phyloP scores from a whole-genome alignment of 176 grass and related monocot species.

The Rhipidocladum racemiflorum region DNA sequence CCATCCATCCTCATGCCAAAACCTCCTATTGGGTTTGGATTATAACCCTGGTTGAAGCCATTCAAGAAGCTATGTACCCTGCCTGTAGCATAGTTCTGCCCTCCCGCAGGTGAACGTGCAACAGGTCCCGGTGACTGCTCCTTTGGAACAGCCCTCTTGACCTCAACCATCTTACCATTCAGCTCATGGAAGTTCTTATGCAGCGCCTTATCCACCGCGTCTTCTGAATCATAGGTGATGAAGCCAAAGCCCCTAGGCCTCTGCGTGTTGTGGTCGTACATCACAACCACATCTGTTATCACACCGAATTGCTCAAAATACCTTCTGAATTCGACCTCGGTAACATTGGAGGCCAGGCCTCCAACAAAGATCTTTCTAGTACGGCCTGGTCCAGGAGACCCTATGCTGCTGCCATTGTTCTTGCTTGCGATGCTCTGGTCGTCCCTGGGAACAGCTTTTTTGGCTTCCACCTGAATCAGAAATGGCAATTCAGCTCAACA shows the following conservation, averaged over 20 bases:
- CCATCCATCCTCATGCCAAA: slow-evolving; percentile 84
- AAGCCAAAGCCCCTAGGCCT: slow-evolving; percentile 94
- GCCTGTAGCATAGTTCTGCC: slow-evolving; percentile 58
- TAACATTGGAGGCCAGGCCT: slow-evolving; percentile 77
- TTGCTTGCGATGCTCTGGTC: slow-evolving; percentile 71
- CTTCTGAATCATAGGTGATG: slow-evolving; percentile 96
- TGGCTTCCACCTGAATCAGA: slow-evolving; percentile 75
- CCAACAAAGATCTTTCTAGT: slow-evolving; percentile 97
- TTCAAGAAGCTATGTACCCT: slow-evolving; percentile 76
- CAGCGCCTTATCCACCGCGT: slow-evolving; percentile 73
- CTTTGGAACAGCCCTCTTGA: slow-evolving; percentile 93
- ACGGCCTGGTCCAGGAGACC: slow-evolving; percentile 64
- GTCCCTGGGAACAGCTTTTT: slow-evolving; percentile 88
- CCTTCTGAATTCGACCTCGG: slow-evolving; percentile 79
- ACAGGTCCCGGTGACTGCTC: slow-evolving; percentile 78
- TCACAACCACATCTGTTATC: slow-evolving; percentile 88
- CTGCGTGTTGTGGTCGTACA: slow-evolving; percentile 96
- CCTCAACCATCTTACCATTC: slow-evolving; percentile 96
- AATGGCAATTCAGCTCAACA: slow-evolving; percentile 9
- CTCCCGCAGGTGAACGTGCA: slow-evolving; percentile 58
- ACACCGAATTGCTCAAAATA: slow-evolving; percentile 93
- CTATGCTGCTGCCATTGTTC: slow-evolving; percentile 60
- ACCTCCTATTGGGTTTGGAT: slow-evolving; percentile 57
- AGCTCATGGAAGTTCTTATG: slow-evolving; percentile 89
- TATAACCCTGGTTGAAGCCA: slow-evolving; percentile 65